Evolutionary conservation across 306 rosid genomes (phyloP), one percentile per base, ranked within the genome.

Genomic region (Quercus bicolor): DNA sequence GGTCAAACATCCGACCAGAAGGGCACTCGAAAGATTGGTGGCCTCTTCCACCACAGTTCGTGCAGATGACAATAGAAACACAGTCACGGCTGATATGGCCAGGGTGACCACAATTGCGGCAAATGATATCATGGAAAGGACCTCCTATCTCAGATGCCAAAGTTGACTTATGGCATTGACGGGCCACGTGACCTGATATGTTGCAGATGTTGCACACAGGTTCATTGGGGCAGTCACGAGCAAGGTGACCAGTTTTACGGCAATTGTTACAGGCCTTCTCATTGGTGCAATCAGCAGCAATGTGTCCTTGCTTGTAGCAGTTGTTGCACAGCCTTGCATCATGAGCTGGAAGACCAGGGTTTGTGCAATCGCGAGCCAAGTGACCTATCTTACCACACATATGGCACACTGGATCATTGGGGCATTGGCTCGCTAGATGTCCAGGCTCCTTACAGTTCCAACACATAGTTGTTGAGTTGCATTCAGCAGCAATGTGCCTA

Each of bases 371-470:
- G 1, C 79, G 71, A 77, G 85, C 85, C 33, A 72, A 61, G 75
- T 82, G 81, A 45, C 85, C 81, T 31, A 45, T 29, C 33, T 77
- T 82, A 45, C 85, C 78, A 3, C 78, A 77, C 56, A 65, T 64
- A 55, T 77, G 70, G 56, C 71, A 81, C 57, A 64, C 43, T 19
- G 81, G 74, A 37, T 54, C 55, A 6, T 72, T 82, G 29, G 81
- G 31, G 78, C 81, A 82, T 71, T 72, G 74, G 65, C 19, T 82
- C 6, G 75, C 78, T 14, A 82, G 74, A 54, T 82, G 81, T 2
- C 85, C 85, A 0, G 78, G 78, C 55, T 71, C 78, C 40, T 77
- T 82, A 24, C 81, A 82, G 78, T 77, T 82, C 81, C 85, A 82
- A 56, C 81, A 82, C 6, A 51, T 20, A 10, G 78, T 29, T 29